A percentile compares a stretch with the other conserved stretches of the same genome.
Conservation (phyloP, 768 basidiomycete genomes). For the Phylloporus arenicola region DNA sequence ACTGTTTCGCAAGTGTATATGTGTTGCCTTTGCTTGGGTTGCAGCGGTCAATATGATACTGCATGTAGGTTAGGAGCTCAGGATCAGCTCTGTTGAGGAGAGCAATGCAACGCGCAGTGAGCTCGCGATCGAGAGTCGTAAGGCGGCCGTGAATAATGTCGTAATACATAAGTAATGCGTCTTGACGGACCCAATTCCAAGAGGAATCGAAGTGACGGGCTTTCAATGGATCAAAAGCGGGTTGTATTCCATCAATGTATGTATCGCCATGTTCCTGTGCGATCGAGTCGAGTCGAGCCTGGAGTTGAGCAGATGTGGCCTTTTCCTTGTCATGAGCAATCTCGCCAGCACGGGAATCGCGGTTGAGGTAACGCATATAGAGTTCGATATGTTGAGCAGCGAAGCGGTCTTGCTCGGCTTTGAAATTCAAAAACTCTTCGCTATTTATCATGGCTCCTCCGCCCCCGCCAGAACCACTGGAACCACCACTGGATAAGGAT, state of each 20-base stretch:
- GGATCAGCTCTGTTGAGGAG: constrained; percentile 98
- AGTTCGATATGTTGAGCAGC: constrained; percentile 91
- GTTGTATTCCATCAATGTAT: constrained; percentile 93
- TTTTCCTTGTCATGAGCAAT: constrained; percentile 86
- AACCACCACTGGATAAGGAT: constrained; percentile 64
- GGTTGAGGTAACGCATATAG: constrained; percentile 93
- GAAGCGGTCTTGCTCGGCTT: constrained; percentile 87
- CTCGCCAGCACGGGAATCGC: constrained; percentile 90
- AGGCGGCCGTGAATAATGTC: constrained; percentile 96
- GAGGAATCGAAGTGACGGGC: constrained; percentile 97
- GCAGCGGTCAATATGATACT: constrained; percentile 85
- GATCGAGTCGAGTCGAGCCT: constrained; percentile 84
- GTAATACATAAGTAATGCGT: constrained; percentile 94
- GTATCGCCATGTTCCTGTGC: constrained; percentile 87
- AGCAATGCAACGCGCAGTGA: constrained; percentile 94
- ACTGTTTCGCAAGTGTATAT: constrained; percentile 93
- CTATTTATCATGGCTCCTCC: constrained; percentile 94
- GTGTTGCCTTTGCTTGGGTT: constrained; percentile 81
- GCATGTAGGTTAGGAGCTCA: constrained; percentile 89
- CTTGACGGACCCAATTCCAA: constrained; percentile 99
- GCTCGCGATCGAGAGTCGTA: constrained; percentile 91
- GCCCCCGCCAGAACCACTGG: constrained; percentile 54
- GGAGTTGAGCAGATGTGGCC: constrained; percentile 62
- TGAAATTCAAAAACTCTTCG: constrained; percentile 97
- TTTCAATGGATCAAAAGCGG: constrained; percentile 90